Conservation (phyloP, 768 basidiomycete genomes). For the Leccinum broughii region DNA sequence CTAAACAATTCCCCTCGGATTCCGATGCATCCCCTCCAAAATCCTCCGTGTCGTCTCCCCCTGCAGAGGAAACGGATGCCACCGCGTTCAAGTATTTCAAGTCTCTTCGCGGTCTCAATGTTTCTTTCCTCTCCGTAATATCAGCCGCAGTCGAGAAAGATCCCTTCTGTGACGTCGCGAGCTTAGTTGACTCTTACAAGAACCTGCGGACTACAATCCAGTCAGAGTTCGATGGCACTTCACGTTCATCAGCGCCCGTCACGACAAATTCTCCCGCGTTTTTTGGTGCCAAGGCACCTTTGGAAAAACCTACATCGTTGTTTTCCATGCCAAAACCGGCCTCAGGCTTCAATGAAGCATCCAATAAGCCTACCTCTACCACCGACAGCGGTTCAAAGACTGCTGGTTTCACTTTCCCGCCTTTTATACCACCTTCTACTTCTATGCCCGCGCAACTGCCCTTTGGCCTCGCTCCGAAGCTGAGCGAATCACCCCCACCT, state of each 20-base stretch:
- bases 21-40: slow-evolving; percentile 27
- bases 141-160: slow-evolving; percentile 62
- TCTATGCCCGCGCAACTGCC: slow-evolving; percentile 11
- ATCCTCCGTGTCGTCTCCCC: slow-evolving; percentile 16
- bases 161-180: slow-evolving; percentile 66
- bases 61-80: slow-evolving; percentile 30
- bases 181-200: slow-evolving; percentile 59
- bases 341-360: slow-evolving; percentile 18
- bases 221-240: slow-evolving; percentile 50
- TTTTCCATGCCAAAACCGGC: slow-evolving; percentile 38
- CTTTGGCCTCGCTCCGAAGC: slow-evolving; percentile 21
- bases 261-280: slow-evolving; percentile 14
- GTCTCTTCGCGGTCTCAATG: slow-evolving; percentile 73
- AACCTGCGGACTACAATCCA: slow-evolving; percentile 53
- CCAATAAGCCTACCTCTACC: slow-evolving; percentile 12
- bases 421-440: slow-evolving; percentile 22
- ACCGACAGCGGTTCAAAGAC: slow-evolving; percentile 22
- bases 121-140: slow-evolving; percentile 60
- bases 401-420: slow-evolving; percentile 28
- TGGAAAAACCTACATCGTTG: slow-evolving; percentile 19
- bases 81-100: slow-evolving; percentile 58
- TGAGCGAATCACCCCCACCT: slow-evolving; percentile 14
- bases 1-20: slow-evolving; percentile 19
- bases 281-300: slow-evolving; percentile 10
- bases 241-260: slow-evolving; percentile 13